Conservation (phyloP, 352 stramenopile genomes). For the Pythium periplocum region DNA sequence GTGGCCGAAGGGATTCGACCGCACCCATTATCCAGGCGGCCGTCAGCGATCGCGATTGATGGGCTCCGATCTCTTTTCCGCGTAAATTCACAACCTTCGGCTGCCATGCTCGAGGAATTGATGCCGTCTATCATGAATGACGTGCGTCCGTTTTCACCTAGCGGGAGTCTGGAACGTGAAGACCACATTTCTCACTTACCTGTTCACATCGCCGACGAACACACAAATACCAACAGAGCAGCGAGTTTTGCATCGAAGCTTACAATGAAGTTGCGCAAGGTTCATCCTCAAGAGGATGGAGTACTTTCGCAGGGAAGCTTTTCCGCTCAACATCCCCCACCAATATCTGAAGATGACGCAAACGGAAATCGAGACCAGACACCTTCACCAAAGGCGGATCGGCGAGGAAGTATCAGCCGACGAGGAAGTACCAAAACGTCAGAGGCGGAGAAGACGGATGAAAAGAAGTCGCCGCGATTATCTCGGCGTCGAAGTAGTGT, state of each 20-base stretch:
- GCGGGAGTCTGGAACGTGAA: no score
- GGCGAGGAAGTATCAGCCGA: no score
- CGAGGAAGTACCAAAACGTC: no score
- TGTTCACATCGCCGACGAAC: no score
- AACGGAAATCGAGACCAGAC: no score
- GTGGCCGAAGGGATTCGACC: constrained; percentile 16
- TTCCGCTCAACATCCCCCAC: background rate
- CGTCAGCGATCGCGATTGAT: constrained; percentile 8
- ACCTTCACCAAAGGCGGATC: no score
- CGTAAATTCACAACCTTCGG: background rate
- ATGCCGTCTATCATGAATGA: background rate
- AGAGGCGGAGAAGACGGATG: no score
- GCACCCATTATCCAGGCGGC: background rate
- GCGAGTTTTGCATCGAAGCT: no score
- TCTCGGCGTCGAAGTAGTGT: constrained; percentile 20
- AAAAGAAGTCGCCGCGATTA: background rate
- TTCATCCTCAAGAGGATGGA: no score
- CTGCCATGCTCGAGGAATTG: constrained; percentile 8
- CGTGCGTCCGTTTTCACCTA: constrained; percentile 6
- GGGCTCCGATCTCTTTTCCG: constrained; percentile 14
- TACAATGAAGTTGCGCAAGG: no score
- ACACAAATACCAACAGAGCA: no score
- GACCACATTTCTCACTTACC: no score
- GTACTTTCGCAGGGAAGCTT: background rate
- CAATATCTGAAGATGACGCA: background rate